A percentile compares a stretch with the other conserved stretches of the same genome.
Conservation (phyloP, 345 rosid species). For the Reutealis trisperma region DNA sequence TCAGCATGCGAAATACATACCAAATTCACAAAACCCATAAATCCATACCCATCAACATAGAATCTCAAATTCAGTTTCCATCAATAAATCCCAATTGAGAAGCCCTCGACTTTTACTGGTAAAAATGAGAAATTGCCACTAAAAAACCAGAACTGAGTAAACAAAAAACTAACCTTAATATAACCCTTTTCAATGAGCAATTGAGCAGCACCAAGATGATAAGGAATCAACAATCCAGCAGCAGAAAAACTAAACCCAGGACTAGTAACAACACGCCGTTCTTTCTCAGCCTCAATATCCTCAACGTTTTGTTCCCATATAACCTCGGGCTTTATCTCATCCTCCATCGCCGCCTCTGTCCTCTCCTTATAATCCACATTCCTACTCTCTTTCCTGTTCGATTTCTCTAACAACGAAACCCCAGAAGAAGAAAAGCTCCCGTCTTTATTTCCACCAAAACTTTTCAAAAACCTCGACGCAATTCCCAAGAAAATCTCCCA, state of each 20-base stretch:
- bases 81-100: background rate
- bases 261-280: conserved; percentile 65
- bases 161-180: conserved; percentile 54
- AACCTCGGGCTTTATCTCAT: conserved; percentile 12
- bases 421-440: background rate
- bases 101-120: background rate
- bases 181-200: conserved; percentile 85
- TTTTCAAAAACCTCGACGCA: conserved; percentile 53
- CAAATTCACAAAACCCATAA: too few species aligned
- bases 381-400: background rate
- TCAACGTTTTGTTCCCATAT: background rate
- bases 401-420: conserved; percentile 12
- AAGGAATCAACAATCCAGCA: conserved; percentile 95
- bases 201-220: conserved; percentile 90
- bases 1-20: too few species aligned
- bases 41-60: background rate
- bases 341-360: background rate
- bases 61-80: background rate
- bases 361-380: background rate
- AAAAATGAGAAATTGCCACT: background rate
- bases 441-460: background rate
- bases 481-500: conserved; percentile 77
- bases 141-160: background rate
- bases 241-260: conserved; percentile 98
- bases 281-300: conserved; percentile 80